Conservation (phyloP, 2,329 filamentous ascomycete genomes). For the Pyrenochaeta sp. region DNA sequence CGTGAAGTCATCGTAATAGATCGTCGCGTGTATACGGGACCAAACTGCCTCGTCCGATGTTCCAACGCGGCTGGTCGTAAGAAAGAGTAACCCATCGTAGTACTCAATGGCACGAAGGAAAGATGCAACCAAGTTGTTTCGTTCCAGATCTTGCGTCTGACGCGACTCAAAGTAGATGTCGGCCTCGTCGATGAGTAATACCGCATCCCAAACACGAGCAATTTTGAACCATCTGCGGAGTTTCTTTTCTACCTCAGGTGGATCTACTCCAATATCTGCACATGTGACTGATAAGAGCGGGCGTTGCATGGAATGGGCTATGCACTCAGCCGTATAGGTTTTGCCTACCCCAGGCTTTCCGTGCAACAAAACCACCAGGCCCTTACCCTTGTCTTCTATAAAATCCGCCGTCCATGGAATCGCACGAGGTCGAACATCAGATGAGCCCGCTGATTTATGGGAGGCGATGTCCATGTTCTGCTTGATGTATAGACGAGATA, state of each 20-base stretch:
- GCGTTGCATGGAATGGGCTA: constrained; percentile 5
- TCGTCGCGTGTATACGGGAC: constrained; percentile 20
- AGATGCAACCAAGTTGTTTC: constrained; percentile 36
- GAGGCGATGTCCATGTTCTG: background rate
- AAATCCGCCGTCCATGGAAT: constrained; percentile 40
- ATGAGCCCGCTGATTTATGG: background rate
- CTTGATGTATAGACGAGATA: background rate
- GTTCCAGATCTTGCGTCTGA: constrained; percentile 1
- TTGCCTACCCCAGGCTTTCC: constrained; percentile 27
- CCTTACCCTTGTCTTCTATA: constrained; percentile 52
- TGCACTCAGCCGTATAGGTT: constrained; percentile 15
- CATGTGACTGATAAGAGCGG: background rate
- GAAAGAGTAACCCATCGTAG: constrained; percentile 29
- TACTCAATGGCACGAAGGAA: constrained; percentile 16
- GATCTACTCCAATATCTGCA: constrained; percentile 13
- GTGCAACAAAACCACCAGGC: constrained; percentile 25
- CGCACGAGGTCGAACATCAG: background rate
- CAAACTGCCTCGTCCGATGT: constrained; percentile 29
- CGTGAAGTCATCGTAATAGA: constrained; percentile 5
- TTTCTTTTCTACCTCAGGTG: constrained; percentile 15
- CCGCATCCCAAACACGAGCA: constrained; percentile 39
- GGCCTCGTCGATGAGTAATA: constrained; percentile 11
- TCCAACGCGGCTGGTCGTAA: constrained; percentile 32
- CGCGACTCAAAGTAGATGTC: constrained; percentile 50
- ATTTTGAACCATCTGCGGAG: constrained; percentile 1